These are phyloP conservation scores for Phytophthora brassicae DNA, from an alignment of 352 stramenopile genomes.

Conservation along the genomic window DNA sequence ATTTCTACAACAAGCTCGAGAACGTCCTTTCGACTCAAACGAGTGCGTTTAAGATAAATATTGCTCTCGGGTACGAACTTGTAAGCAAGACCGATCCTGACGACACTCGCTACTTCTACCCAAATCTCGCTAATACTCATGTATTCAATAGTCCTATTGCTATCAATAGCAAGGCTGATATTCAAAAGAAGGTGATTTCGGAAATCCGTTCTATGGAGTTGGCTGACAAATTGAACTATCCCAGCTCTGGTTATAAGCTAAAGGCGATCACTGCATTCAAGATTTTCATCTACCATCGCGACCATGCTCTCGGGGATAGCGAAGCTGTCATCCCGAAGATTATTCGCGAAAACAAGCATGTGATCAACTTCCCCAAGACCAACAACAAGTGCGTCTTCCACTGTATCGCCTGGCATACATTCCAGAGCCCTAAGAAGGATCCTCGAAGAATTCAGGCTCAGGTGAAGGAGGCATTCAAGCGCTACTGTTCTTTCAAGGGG, in stretches of 20 bases:
- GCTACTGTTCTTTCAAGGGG: not conserved
- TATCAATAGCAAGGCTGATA: constrained; percentile 10
- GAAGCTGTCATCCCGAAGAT: constrained; percentile 1
- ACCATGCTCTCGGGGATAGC: not conserved
- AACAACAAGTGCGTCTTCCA: too few species aligned
- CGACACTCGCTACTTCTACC: not conserved
- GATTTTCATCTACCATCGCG: constrained; percentile 1
- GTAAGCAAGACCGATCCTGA: not conserved
- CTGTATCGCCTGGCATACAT: too few species aligned
- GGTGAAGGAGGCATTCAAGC: not conserved
- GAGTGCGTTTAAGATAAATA: constrained; percentile 8
- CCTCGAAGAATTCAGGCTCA: not conserved
- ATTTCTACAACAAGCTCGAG: constrained; percentile 14
- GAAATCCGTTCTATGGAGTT: not conserved
- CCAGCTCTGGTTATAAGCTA: not conserved
- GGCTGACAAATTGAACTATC: not conserved
- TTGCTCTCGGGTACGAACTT: constrained; percentile 13
- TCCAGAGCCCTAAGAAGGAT: too few species aligned
- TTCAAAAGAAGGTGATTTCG: constrained; percentile 2
- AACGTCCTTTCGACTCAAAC: constrained; percentile 1
- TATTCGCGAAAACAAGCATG: constrained; percentile 1
- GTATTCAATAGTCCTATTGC: constrained; percentile 9
- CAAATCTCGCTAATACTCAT: constrained; percentile 5
- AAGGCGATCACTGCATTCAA: constrained; percentile 3
- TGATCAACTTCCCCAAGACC: too few species aligned